These are phyloP conservation scores for Lactarius vividus DNA, from an alignment of 768 basidiomycete genomes.

Conservation along the genomic window DNA sequence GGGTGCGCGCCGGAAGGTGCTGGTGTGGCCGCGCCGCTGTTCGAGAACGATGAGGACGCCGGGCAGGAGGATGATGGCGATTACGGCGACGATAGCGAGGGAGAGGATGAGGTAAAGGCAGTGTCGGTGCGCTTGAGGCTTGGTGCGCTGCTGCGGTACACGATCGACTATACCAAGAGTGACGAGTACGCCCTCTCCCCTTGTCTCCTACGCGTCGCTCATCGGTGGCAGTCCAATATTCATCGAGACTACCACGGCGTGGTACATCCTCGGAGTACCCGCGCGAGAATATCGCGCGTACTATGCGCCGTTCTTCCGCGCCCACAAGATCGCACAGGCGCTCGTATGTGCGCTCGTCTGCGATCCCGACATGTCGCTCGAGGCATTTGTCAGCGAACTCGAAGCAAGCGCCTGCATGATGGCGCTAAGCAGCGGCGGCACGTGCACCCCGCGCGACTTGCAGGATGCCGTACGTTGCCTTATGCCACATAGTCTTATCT, in stretches of 20 bases:
- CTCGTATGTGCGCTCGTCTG: slow-evolving; percentile 17
- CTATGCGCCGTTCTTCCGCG: slow-evolving; percentile 18
- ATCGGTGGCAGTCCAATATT: slow-evolving; percentile 50
- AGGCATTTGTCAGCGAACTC: slow-evolving; percentile 8
- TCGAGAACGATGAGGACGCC: slow-evolving; percentile 37
- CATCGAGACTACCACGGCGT: slow-evolving; percentile 40
- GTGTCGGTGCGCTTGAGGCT: slow-evolving; percentile 40
- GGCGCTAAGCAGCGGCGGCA: not conserved
- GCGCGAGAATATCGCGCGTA: slow-evolving; percentile 4
- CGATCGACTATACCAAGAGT: slow-evolving; percentile 48
- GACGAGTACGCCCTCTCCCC: slow-evolving; percentile 46
- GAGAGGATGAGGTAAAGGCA: slow-evolving; percentile 29
- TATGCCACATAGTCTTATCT: not conserved
- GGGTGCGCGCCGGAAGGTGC: slow-evolving; percentile 46
- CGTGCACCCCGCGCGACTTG: slow-evolving; percentile 3
- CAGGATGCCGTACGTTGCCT: slow-evolving; percentile 18
- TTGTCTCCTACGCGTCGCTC: not conserved
- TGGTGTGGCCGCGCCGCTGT: slow-evolving; percentile 49
- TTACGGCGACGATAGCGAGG: slow-evolving; percentile 30
- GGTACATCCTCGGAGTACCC: slow-evolving; percentile 13
- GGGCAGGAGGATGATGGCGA: slow-evolving; percentile 35
- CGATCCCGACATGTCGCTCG: not conserved
- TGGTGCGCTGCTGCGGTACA: slow-evolving; percentile 45
- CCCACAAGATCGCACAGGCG: slow-evolving; percentile 16
- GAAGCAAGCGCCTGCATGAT: not conserved